Evolutionary conservation across 176 grass and related monocot genomes (phyloP), one percentile per base, ranked within the genome.

Genomic region (Aegilops tauschii): DNA sequence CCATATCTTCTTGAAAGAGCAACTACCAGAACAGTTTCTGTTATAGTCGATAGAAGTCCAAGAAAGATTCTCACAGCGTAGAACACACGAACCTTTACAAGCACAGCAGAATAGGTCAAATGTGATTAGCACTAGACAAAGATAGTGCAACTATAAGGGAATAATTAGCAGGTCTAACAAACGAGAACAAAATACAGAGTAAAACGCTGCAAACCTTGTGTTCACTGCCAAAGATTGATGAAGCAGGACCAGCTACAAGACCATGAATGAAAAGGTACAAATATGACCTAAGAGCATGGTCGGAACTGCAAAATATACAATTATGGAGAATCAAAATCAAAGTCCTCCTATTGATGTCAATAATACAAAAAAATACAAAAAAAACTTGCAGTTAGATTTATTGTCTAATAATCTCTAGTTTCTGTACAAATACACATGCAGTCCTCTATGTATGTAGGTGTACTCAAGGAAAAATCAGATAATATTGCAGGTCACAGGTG

Each of bases 41-140:
- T 94, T 86, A 99, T 81, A 73, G 92, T 93, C 49, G 97, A 99
- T 83, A 99, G 81, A 83, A 99, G 86, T 69, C 97, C 97, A 64
- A 99, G 97, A 92, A 99, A 99, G 82, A 99, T 86, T 88, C 94
- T 96, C 79, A 99, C 94, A 2, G 94, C 86, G 66, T 92, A 99
- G 83, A 99, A 99, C 80, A 99, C 94, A 34, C 87, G 88, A 80
- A 90, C 87, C 97, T 99, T 77, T 74, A 84, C 54, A 84, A 88
- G 58, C 32, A 81, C 31, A 67, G 73, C 37, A 90, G 30, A 79
- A 87, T 59, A 90, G 7, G 70, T 74, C 11, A 44, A 36, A 72
- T 49, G 81, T 47, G 12, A 65, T 85, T 79, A 85, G 76, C 78
- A 64, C 39, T 29, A 35, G 34, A 78, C 8, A 63, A 28, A 77